These are phyloP conservation scores for Hypericum androsaemum DNA, from an alignment of 345 rosid species.

Conservation along the genomic window DNA sequence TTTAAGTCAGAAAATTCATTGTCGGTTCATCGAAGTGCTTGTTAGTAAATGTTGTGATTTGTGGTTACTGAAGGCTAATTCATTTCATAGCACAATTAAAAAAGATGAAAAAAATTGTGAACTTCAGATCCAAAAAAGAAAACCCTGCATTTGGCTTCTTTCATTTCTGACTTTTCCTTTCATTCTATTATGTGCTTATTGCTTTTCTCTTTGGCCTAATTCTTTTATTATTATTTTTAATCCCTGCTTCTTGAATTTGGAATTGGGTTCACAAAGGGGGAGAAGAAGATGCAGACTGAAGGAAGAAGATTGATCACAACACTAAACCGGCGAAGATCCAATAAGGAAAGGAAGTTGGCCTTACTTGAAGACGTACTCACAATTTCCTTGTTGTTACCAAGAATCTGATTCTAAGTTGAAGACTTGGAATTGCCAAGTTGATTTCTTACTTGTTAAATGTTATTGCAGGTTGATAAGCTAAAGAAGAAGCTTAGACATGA, in stretches of 20 bases:
- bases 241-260: constrained; percentile 10
- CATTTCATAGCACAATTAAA: no score
- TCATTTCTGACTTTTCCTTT: constrained; percentile 21
- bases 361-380: constrained; percentile 70
- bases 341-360: constrained; percentile 67
- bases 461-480: no score
- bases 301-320: constrained; percentile 28
- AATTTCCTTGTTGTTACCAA: background rate
- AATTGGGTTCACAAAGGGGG: constrained; percentile 33
- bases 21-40: no score
- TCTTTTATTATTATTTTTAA: constrained; percentile 1
- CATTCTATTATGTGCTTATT: constrained; percentile 8
- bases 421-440: background rate
- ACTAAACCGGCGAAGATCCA: constrained; percentile 47
- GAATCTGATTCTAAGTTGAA: background rate
- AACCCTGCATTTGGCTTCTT: constrained; percentile 35
- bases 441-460: constrained; percentile 1
- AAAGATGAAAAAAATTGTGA: constrained; percentile 14
- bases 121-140: constrained; percentile 42
- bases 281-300: constrained; percentile 42
- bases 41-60: no score
- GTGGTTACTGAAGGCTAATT: no score
- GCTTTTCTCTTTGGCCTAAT: constrained; percentile 7
- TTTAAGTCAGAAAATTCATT: no score
- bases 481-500: no score